Evolutionary conservation across 2,329 filamentous ascomycete genomes (phyloP).

Genomic region (Xylaria sp.): DNA sequence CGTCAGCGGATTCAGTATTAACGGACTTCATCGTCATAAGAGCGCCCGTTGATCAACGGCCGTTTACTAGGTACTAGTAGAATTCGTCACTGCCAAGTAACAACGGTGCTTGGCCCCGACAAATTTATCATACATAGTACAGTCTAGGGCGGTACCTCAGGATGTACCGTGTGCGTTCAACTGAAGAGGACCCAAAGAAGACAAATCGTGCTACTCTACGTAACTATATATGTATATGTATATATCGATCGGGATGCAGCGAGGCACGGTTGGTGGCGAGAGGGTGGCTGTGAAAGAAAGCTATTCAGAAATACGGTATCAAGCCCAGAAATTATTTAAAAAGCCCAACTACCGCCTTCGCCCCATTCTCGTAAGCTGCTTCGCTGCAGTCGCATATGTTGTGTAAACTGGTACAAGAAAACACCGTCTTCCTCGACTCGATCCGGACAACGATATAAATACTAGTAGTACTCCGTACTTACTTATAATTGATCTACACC

Average conservation of each 20-base stretch:
- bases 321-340: slow-evolving; percentile 17
- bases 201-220: slow-evolving; percentile 2
- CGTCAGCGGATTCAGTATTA: neutral
- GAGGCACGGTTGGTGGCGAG: slow-evolving; percentile 24
- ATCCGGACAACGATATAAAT: neutral
- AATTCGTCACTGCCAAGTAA: slow-evolving; percentile 10
- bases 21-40: slow-evolving; percentile 27
- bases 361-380: slow-evolving; percentile 9
- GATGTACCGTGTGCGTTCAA: neutral
- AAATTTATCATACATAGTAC: slow-evolving; percentile 4
- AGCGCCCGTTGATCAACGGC: slow-evolving; percentile 24
- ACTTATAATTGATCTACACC: slow-evolving; percentile 6
- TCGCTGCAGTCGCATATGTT: neutral
- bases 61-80: neutral
- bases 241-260: neutral
- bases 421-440: neutral
- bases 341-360: slow-evolving; percentile 1
- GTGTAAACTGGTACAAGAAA: neutral
- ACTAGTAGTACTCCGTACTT: too few relatives aligned
- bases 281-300: slow-evolving; percentile 24
- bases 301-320: slow-evolving; percentile 11
- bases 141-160: neutral
- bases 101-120: slow-evolving; percentile 12
- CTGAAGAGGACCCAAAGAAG: slow-evolving; percentile 7
- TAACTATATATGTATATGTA: neutral